phyloP scores from a whole-genome alignment of 2,329 filamentous ascomycete genomes.

The Thielaviopsis ethacetica region DNA sequence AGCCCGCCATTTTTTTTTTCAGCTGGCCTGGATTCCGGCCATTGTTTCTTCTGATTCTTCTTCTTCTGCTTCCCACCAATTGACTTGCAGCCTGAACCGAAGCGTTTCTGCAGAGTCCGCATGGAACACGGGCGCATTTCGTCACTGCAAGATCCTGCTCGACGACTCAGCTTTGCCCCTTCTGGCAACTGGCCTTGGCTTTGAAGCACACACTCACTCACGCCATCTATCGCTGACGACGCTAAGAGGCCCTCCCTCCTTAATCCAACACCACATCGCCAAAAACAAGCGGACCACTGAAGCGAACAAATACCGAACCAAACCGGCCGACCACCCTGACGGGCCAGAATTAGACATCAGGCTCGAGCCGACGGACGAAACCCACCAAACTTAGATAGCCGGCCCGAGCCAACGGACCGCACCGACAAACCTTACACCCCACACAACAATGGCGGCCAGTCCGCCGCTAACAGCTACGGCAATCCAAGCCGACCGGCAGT shows the following conservation, averaged over 20 bases:
- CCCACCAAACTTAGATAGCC: neutral
- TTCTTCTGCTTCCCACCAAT: neutral
- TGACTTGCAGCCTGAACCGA: neutral
- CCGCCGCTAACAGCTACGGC: slow-evolving; percentile 14
- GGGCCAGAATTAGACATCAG: too few relatives aligned
- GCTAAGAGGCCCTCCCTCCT: neutral
- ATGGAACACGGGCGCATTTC: neutral
- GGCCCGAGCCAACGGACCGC: neutral
- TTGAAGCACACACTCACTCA: too few relatives aligned
- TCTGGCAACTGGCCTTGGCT: neutral
- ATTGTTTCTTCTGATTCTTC: neutral
- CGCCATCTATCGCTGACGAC: too few relatives aligned
- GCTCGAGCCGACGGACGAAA: neutral
- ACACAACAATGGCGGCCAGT: slow-evolving; percentile 7
- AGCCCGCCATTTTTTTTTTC: neutral
- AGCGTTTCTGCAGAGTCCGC: neutral
- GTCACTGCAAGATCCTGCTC: neutral
- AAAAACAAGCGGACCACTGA: neutral
- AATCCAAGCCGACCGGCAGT: slow-evolving; percentile 20
- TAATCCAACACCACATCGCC: neutral
- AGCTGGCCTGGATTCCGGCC: neutral
- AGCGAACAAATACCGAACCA: neutral
- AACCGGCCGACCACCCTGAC: neutral
- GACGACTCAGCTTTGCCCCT: neutral
- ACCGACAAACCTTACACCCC: neutral